Evolutionary conservation across 2,329 filamentous ascomycete species (phyloP).

Genomic region (Blumeriella jaapii): DNA sequence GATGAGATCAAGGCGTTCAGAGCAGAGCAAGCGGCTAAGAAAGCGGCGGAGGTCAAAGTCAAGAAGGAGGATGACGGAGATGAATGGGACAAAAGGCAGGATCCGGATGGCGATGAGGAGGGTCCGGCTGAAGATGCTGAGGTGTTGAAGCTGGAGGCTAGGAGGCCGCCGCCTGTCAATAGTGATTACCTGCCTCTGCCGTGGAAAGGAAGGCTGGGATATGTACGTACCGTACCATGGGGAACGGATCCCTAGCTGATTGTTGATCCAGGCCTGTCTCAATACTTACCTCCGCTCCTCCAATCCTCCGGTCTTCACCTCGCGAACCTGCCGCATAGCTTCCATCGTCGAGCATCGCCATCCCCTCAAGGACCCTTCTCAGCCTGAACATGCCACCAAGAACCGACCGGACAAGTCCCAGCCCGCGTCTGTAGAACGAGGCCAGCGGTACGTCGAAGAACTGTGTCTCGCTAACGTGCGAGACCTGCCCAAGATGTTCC

Average conservation of each 20-base stretch:
- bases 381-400: slow-evolving; percentile 72
- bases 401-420: slow-evolving; percentile 72
- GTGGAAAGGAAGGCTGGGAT: slow-evolving; percentile 82
- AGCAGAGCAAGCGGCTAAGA: slow-evolving; percentile 24
- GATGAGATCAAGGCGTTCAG: slow-evolving; percentile 26
- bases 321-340: slow-evolving; percentile 79
- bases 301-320: slow-evolving; percentile 78
- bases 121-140: slow-evolving; percentile 21
- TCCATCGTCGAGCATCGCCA: slow-evolving; percentile 85
- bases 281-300: slow-evolving; percentile 82
- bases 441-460: slow-evolving; percentile 61
- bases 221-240: slow-evolving; percentile 43
- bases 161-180: slow-evolving; percentile 59
- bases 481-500: slow-evolving; percentile 75
- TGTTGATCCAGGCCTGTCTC: slow-evolving; percentile 57
- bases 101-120: slow-evolving; percentile 23
- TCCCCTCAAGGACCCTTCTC: slow-evolving; percentile 61
- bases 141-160: slow-evolving; percentile 23
- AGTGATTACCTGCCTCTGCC: slow-evolving; percentile 75
- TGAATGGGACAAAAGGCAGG: slow-evolving; percentile 21
- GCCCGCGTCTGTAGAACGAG: slow-evolving; percentile 52
- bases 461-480: slow-evolving; percentile 72
- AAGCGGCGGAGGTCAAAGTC: slow-evolving; percentile 15
- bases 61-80: slow-evolving; percentile 21
- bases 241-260: slow-evolving; percentile 1